Percentiles rank a stretch among this genome's conserved stretches.
Evolutionary conservation across 192 early-diverging fungal genomes (phyloP).

Genomic region (Geosiphon pyriformis): DNA sequence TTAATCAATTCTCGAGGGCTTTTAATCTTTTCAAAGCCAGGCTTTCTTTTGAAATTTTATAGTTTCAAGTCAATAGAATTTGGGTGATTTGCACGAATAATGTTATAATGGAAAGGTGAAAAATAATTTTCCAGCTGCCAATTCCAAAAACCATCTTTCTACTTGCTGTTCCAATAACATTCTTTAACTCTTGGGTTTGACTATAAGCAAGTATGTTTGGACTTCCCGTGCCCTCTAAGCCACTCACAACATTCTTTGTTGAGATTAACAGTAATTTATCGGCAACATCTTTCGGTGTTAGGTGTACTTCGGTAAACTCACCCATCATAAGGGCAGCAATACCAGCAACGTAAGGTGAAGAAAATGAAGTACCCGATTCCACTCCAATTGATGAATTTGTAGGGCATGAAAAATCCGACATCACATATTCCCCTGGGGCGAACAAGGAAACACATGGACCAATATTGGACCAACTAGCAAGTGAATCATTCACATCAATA

Average conservation of each 20-base stretch:
- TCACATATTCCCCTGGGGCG: constrained; percentile 31
- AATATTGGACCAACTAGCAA: constrained; percentile 45
- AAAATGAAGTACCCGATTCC: constrained; percentile 40
- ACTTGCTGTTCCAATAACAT: background rate
- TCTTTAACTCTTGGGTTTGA: constrained; percentile 5
- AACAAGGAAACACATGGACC: constrained; percentile 49
- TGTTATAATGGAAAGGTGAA: too few species aligned
- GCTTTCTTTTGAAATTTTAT: too few species aligned
- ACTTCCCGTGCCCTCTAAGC: constrained; percentile 29
- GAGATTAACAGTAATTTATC: constrained; percentile 30
- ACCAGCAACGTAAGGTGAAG: constrained; percentile 32
- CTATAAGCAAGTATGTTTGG: constrained; percentile 37
- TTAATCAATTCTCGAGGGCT: too few species aligned
- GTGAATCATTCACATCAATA: constrained; percentile 34
- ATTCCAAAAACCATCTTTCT: background rate
- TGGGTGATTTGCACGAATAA: too few species aligned
- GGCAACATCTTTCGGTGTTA: constrained; percentile 28
- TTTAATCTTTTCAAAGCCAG: too few species aligned
- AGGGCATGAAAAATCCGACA: background rate
- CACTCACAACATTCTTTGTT: constrained; percentile 30
- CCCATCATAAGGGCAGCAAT: constrained; percentile 30
- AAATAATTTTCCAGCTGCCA: too few species aligned
- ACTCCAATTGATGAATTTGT: background rate
- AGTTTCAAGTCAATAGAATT: too few species aligned
- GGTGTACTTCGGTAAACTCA: constrained; percentile 26